A percentile compares a stretch with the other conserved stretches of the same genome.
phyloP scores from a whole-genome alignment of 352 stramenopile species.

The Globisporangium parvum region DNA sequence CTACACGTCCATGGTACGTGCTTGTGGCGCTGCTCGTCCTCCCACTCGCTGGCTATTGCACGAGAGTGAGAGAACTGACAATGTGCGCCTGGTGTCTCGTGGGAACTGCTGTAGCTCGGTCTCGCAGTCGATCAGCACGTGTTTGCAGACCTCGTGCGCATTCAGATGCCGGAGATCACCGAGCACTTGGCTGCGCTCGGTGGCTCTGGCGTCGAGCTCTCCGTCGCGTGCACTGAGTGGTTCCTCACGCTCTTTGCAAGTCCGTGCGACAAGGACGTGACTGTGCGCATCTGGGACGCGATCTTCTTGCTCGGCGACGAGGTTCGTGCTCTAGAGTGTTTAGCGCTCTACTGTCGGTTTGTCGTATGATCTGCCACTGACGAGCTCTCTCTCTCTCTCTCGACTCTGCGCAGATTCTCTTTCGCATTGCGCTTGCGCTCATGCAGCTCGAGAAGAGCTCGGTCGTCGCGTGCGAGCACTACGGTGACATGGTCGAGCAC shows the following conservation, averaged over 20 bases:
- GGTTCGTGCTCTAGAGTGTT: conserved; percentile 27
- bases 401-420: conserved; percentile 50
- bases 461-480: conserved; percentile 55
- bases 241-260: conserved; percentile 86
- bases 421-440: conserved; percentile 66
- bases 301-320: conserved; percentile 83
- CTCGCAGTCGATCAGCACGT: conserved; percentile 86
- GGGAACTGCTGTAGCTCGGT: conserved; percentile 34
- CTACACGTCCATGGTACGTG: conserved; percentile 82
- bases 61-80: background rate
- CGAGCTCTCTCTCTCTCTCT: background rate
- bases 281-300: conserved; percentile 76
- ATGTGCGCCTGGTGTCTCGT: background rate
- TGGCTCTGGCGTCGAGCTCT: conserved; percentile 82
- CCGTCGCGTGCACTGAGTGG: conserved; percentile 84
- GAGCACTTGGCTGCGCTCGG: conserved; percentile 58
- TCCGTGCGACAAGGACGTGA: conserved; percentile 64
- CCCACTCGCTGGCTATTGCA: background rate
- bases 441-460: conserved; percentile 55
- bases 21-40: conserved; percentile 1
- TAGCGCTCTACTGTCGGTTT: background rate
- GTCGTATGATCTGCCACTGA: background rate
- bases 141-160: conserved; percentile 76
- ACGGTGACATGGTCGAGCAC: conserved; percentile 74
- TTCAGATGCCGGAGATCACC: conserved; percentile 67